phyloP scores from a whole-genome alignment of 345 rosid genomes.

The Arabidopsis thaliana region DNA sequence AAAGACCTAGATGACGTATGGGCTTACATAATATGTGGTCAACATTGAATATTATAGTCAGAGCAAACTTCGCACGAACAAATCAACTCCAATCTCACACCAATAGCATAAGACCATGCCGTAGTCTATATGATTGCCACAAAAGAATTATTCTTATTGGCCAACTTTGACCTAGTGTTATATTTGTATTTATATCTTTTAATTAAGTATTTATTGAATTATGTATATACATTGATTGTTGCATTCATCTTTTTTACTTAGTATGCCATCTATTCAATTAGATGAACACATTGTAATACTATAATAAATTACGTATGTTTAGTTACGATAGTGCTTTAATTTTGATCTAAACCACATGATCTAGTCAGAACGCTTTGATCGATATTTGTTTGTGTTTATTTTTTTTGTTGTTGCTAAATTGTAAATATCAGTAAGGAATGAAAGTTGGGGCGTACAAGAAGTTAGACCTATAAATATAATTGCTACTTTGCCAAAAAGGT shows the following conservation, averaged over 20 bases:
- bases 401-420: no score
- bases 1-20: conserved; percentile 42
- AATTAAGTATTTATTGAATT: neutral
- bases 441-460: no score
- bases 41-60: conserved; percentile 36
- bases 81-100: conserved; percentile 33
- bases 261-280: neutral
- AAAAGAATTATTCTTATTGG: neutral
- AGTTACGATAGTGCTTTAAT: neutral
- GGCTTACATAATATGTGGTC: conserved; percentile 39
- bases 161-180: conserved; percentile 25
- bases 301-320: neutral
- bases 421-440: no score
- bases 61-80: conserved; percentile 38
- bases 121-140: conserved; percentile 1
- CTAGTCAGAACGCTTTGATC: neutral
- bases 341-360: neutral
- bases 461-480: no score
- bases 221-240: neutral
- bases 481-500: no score
- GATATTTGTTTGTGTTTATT: neutral
- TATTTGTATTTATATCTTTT: neutral
- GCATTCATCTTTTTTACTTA: neutral
- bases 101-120: conserved; percentile 18
- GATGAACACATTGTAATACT: neutral